Percentiles rank a stretch among this genome's conserved stretches.
phyloP scores from a whole-genome alignment of 495 filamentous ascomycete genomes.

The Annulohypoxylon bovei region DNA sequence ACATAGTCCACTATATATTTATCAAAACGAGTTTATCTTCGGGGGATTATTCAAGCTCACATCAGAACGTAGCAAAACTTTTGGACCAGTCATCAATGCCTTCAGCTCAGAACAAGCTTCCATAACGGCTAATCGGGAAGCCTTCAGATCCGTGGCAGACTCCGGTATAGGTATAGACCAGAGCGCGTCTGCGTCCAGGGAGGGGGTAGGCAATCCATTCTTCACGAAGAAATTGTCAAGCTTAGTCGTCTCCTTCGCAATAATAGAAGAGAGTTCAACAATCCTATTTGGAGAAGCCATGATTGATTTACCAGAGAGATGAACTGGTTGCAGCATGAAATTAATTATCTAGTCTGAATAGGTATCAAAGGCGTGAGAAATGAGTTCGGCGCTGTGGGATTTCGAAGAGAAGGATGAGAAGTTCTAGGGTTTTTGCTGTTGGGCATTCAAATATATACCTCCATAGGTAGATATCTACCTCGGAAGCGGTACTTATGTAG shows the following conservation, averaged over 20 bases:
- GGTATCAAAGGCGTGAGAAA: background rate
- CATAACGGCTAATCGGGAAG: conserved; percentile 8
- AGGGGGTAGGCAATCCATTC: conserved; percentile 24
- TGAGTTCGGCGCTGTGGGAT: background rate
- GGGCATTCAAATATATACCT: background rate
- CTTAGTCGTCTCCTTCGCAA: conserved; percentile 20
- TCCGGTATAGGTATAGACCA: conserved; percentile 26
- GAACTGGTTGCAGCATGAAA: background rate
- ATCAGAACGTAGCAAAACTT: conserved; percentile 20
- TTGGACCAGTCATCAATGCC: conserved; percentile 26
- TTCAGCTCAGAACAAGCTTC: conserved; percentile 36
- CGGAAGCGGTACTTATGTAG: background rate
- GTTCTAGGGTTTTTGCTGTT: background rate
- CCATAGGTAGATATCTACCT: background rate
- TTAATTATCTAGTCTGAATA: background rate
- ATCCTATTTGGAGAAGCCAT: conserved; percentile 30
- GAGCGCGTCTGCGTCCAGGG: conserved; percentile 24
- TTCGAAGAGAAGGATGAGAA: background rate
- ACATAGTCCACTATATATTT: conserved; percentile 29
- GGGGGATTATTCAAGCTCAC: background rate
- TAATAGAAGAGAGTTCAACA: conserved; percentile 25
- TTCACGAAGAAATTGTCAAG: conserved; percentile 23
- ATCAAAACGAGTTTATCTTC: background rate
- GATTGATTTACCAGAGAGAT: background rate
- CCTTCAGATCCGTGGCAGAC: conserved; percentile 10